Evolutionary conservation across 2,329 filamentous ascomycete species (phyloP).

Genomic region (Epichloe gansuensis): DNA sequence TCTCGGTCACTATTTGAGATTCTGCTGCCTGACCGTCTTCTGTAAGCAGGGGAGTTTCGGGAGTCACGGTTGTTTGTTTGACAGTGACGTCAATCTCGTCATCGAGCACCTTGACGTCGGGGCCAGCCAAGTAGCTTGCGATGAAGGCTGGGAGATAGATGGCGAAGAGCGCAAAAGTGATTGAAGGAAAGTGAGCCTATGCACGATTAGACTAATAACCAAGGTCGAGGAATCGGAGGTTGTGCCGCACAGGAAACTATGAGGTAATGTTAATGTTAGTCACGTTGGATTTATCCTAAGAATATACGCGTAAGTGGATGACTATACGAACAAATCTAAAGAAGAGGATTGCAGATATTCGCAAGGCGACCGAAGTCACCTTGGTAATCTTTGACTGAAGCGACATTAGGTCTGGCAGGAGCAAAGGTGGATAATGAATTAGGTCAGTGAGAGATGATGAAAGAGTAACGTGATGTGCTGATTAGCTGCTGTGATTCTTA

Average conservation of each 20-base stretch:
- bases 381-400: conserved; percentile 20
- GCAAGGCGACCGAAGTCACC: conserved; percentile 25
- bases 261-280: conserved; percentile 9
- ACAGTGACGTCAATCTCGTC: conserved; percentile 47
- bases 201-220: conserved; percentile 5
- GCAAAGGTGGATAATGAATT: not conserved
- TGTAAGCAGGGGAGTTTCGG: conserved; percentile 15
- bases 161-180: conserved; percentile 50
- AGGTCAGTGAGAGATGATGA: not conserved
- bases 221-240: not conserved
- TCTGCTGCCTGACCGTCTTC: conserved; percentile 22
- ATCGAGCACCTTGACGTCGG: conserved; percentile 45
- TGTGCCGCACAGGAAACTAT: conserved; percentile 24
- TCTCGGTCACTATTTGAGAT: conserved; percentile 28
- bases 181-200: conserved; percentile 33
- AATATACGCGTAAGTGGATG: not conserved
- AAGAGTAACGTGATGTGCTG: not conserved
- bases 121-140: conserved; percentile 41
- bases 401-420: conserved; percentile 4
- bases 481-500: not conserved
- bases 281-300: too few relatives aligned
- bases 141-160: conserved; percentile 56
- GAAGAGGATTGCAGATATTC: conserved; percentile 24
- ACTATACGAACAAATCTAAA: conserved; percentile 23
- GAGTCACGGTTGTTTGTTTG: conserved; percentile 30